phyloP scores from a whole-genome alignment of 2,329 filamentous ascomycete genomes.

The Aspergillus udagawae region DNA sequence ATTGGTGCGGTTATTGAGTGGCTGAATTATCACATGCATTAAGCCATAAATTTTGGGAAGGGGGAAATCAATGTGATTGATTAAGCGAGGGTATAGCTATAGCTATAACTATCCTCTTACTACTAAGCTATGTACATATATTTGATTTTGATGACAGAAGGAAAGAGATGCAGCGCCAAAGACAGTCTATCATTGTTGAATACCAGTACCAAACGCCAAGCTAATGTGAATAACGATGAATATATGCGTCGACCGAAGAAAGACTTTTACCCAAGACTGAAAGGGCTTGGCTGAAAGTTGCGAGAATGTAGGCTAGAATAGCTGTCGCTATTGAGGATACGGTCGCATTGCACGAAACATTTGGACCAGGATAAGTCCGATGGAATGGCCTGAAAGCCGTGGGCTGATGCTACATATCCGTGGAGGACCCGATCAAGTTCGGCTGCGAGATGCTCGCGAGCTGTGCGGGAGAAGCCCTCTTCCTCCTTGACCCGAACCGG shows the following conservation, averaged over 20 bases:
- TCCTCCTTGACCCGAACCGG: slow-evolving; percentile 18
- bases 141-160: not conserved
- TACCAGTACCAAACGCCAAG: slow-evolving; percentile 5
- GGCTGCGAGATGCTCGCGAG: slow-evolving; percentile 29
- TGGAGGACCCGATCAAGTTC: slow-evolving; percentile 32
- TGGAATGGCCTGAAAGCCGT: not conserved
- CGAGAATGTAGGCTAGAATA: not conserved
- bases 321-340: not conserved
- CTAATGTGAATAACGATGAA: slow-evolving; percentile 2
- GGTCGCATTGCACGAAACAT: not conserved
- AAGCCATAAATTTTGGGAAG: no score
- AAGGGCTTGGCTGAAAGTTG: not conserved
- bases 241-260: not conserved
- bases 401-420: slow-evolving; percentile 12
- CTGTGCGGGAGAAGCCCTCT: slow-evolving; percentile 9
- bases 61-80: not conserved
- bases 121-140: not conserved
- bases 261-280: not conserved
- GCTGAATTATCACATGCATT: not conserved
- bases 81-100: not conserved
- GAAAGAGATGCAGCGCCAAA: not conserved
- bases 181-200: not conserved
- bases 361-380: not conserved
- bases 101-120: not conserved
- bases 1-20: not conserved